Evolutionary conservation across 1,284 basidiomycete species (phyloP), one percentile per base, ranked within the genome.

Genomic region (Coniferiporia weirii): DNA sequence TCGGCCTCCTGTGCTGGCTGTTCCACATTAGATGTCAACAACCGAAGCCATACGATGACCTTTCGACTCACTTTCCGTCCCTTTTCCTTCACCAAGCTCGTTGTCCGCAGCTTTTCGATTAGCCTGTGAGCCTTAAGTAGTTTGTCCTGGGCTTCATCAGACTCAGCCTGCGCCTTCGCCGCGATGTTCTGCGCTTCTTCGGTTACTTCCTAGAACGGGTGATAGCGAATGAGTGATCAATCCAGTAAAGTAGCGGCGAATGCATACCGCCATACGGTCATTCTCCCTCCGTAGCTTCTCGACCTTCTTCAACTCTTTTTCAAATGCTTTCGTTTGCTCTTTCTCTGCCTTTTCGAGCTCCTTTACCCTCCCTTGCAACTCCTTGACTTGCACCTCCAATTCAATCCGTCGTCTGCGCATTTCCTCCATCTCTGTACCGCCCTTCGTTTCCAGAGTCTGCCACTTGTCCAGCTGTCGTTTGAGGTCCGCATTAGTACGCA

Each of bases 391-490:
- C 1, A 80, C 71, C 60, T 89, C 84, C 12, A 88, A 72, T 43
- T 83, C 79, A 12, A 79, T 72, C 15, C 79, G 79, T 56, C 75
- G 73, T 67, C 82, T 84, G 48, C 83, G 77, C 60, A 79, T 70
- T 2, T 72, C 69, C 57, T 84, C 86, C 8, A 78, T 73, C 51
- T 86, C 83, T 10, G 74, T 78, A 15, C 77, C 82, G 54, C 82
- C 85, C 57, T 81, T 82, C 32, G 73, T 82, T 65, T 89, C 89
- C 12, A 88, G 69, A 27, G 71, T 78, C 65, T 85, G 76, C 85
- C 85, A 89, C 65, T 85, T 82, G 52, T 81, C 79, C 10, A 89
- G 70, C 66, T 90, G 87, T 3, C 78, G 77, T 51, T 79, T 77
- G 45, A 89, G 71, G 44, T 86, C 79, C 2, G 72, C 70, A 57